Conservation (phyloP, 169 alveolate species). For the Theileria luwenshuni region DNA sequence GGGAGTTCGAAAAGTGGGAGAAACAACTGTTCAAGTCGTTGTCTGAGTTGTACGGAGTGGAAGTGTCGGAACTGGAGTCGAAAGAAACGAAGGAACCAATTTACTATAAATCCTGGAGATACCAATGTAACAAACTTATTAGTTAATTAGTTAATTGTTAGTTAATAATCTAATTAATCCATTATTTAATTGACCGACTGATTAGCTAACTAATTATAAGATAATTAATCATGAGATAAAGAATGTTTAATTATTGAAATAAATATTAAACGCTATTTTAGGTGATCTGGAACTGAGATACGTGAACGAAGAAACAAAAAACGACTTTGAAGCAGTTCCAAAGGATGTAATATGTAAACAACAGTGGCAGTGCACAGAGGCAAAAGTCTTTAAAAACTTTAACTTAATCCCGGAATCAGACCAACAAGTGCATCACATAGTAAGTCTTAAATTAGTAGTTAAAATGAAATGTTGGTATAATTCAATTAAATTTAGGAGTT, state of each 20-base stretch:
- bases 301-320: not conserved
- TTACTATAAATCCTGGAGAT: constrained; percentile 50
- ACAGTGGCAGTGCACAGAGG: constrained; percentile 49
- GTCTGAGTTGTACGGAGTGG: constrained; percentile 8
- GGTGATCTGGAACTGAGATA: constrained; percentile 47
- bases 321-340: constrained; percentile 1
- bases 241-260: too few relatives aligned
- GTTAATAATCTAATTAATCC: too few relatives aligned
- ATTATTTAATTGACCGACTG: too few relatives aligned
- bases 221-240: too few relatives aligned
- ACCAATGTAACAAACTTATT: constrained; percentile 36
- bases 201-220: too few relatives aligned
- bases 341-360: constrained; percentile 28
- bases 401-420: constrained; percentile 64
- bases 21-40: constrained; percentile 48
- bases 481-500: constrained; percentile 32
- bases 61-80: not conserved
- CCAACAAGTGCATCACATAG: constrained; percentile 48
- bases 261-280: not conserved
- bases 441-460: constrained; percentile 31
- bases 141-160: too few relatives aligned
- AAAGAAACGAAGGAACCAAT: not conserved
- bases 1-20: constrained; percentile 77
- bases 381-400: constrained; percentile 23
- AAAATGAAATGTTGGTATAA: too few relatives aligned